phyloP scores from a whole-genome alignment of 192 early-diverging fungal species.

The Coemansia sp. region DNA sequence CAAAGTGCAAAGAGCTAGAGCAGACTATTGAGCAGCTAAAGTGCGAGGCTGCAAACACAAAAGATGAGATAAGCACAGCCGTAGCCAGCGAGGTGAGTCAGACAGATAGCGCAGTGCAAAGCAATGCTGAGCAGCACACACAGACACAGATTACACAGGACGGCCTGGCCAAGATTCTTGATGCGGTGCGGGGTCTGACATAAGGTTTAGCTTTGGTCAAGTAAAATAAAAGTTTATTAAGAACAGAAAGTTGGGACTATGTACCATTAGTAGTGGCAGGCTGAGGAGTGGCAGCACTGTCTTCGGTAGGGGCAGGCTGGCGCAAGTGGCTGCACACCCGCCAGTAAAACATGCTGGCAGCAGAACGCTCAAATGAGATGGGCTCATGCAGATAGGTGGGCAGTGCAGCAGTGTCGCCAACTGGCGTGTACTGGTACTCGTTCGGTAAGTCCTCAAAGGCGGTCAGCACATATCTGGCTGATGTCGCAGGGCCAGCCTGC shows the following conservation, averaged over 20 bases:
- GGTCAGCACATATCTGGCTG: conserved; percentile 38
- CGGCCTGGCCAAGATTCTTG: conserved; percentile 9
- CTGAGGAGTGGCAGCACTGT: not conserved
- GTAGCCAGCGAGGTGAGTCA: not conserved
- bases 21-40: conserved; percentile 20
- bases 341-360: conserved; percentile 52
- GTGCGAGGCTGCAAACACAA: conserved; percentile 18
- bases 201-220: not conserved
- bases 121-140: not conserved
- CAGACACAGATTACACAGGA: not conserved
- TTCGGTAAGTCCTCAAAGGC: conserved; percentile 41
- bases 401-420: conserved; percentile 21
- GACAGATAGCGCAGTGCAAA: not conserved
- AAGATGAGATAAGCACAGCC: conserved; percentile 9
- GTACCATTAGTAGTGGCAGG: not conserved
- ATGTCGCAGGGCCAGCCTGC: conserved; percentile 24
- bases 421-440: conserved; percentile 51
- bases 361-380: conserved; percentile 42
- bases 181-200: not conserved
- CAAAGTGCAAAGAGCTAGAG: conserved; percentile 30
- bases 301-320: not conserved
- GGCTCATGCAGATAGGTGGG: conserved; percentile 44
- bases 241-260: not conserved
- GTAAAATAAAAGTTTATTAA: not conserved
- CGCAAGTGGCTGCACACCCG: conserved; percentile 48